phyloP scores from a whole-genome alignment of 768 basidiomycete genomes.

The Boletus eberwhitei region DNA sequence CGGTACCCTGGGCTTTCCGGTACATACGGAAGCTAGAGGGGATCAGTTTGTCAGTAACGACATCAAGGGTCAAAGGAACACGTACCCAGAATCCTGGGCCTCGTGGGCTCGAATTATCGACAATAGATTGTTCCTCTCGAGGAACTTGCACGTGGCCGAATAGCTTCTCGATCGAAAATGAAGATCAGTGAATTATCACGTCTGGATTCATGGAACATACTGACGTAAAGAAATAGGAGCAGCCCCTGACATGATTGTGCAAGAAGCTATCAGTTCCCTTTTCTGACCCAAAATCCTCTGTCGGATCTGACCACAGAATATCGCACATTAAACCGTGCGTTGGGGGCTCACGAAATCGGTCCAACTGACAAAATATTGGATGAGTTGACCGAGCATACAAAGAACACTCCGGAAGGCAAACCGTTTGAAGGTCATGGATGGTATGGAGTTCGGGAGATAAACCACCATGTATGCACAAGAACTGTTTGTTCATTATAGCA shows the following conservation, averaged over 20 bases:
- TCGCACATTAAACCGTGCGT: constrained; percentile 75
- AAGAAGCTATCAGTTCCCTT: constrained; percentile 62
- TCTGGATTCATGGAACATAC: constrained; percentile 13
- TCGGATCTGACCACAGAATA: constrained; percentile 71
- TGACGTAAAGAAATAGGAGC: constrained; percentile 74
- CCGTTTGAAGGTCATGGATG: constrained; percentile 60
- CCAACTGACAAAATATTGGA: constrained; percentile 41
- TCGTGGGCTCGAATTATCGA: constrained; percentile 95
- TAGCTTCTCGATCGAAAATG: constrained; percentile 44
- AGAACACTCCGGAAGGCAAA: constrained; percentile 28
- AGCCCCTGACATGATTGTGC: constrained; percentile 72
- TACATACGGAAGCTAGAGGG: constrained; percentile 80
- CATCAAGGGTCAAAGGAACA: neutral
- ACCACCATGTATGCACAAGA: constrained; percentile 73
- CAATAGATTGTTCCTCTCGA: constrained; percentile 88
- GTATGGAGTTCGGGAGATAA: constrained; percentile 69
- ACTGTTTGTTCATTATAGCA: constrained; percentile 79
- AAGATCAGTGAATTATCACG: neutral
- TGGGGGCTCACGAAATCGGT: constrained; percentile 71
- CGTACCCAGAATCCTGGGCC: constrained; percentile 92
- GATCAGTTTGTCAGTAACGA: neutral
- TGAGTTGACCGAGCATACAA: neutral
- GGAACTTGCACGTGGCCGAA: constrained; percentile 87
- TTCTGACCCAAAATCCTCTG: constrained; percentile 70
- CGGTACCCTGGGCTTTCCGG: constrained; percentile 86